Conservation (phyloP, 2,329 filamentous ascomycete genomes). For the Didymella pinodella region DNA sequence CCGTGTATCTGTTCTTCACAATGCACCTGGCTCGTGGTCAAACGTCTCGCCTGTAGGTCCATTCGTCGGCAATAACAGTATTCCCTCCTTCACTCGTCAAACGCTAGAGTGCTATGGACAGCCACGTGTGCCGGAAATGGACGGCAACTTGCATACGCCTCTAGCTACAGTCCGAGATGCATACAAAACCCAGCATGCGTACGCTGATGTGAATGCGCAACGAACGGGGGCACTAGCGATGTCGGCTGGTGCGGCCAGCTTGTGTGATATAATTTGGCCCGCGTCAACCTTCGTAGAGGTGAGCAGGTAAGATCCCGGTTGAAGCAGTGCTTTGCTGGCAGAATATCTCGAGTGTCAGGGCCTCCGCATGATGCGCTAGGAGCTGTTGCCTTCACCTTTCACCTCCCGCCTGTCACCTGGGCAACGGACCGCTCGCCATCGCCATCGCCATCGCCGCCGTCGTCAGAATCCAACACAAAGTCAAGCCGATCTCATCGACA, state of each 20-base stretch:
- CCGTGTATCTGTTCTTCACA: background rate
- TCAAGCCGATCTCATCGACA: too few species aligned
- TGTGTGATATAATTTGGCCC: background rate
- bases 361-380: too few species aligned
- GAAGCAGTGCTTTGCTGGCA: background rate
- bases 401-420: background rate
- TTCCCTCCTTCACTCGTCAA: background rate
- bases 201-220: background rate
- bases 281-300: background rate
- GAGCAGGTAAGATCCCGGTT: background rate
- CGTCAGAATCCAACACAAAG: too few species aligned
- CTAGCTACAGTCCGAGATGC: too few species aligned
- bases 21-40: too few species aligned
- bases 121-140: background rate
- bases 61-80: too few species aligned
- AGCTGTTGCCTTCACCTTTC: constrained; percentile 10
- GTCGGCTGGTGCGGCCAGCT: background rate
- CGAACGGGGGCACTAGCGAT: background rate
- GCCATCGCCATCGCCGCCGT: background rate
- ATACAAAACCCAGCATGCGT: background rate
- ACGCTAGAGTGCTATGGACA: background rate
- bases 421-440: background rate
- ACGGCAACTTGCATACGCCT: background rate
- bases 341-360: background rate
- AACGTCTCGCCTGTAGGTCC: too few species aligned